A percentile compares a stretch with the other conserved stretches of the same genome.
These are phyloP conservation scores for Phytophthora fragariae DNA, from an alignment of 352 stramenopile species.

Conservation along the genomic window DNA sequence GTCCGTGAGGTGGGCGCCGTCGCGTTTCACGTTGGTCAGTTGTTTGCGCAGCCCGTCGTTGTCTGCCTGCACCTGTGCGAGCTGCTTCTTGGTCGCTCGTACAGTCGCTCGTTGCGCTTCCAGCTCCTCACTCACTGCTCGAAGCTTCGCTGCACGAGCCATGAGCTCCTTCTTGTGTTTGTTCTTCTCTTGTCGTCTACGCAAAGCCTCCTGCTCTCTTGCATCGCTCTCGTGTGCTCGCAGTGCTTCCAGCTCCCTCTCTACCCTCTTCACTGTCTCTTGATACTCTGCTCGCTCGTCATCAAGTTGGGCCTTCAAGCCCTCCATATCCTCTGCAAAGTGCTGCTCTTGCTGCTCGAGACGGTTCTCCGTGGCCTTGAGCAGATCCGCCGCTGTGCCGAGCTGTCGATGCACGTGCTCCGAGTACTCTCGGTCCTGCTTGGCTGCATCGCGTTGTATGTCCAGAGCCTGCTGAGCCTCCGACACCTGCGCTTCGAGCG, in stretches of 20 bases:
- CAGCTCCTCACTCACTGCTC: constrained; percentile 38
- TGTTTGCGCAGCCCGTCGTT: constrained; percentile 52
- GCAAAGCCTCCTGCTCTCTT: constrained; percentile 42
- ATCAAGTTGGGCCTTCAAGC: constrained; percentile 25
- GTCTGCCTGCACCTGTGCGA: constrained; percentile 37
- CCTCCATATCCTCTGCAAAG: constrained; percentile 33
- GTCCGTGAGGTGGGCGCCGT: constrained; percentile 48
- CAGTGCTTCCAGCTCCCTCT: constrained; percentile 36
- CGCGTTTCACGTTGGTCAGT: constrained; percentile 41
- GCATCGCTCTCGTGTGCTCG: constrained; percentile 4
- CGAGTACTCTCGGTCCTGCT: constrained; percentile 66
- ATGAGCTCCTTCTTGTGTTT: constrained; percentile 43
- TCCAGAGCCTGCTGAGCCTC: constrained; percentile 31
- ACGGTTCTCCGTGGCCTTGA: constrained; percentile 64
- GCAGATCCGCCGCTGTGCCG: constrained; percentile 59
- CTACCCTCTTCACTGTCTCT: constrained; percentile 4
- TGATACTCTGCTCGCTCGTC: constrained; percentile 21
- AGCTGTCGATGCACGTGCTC: constrained; percentile 69
- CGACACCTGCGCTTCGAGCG: constrained; percentile 35
- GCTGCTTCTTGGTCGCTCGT: constrained; percentile 52
- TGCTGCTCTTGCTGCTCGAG: constrained; percentile 48
- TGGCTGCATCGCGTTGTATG: constrained; percentile 22
- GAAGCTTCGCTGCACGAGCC: constrained; percentile 33
- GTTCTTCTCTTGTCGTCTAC: constrained; percentile 31
- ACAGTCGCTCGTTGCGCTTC: constrained; percentile 44